A percentile compares a stretch with the other conserved stretches of the same genome.
phyloP scores from a whole-genome alignment of 192 early-diverging fungal species.

The Obelidium mucronatum region DNA sequence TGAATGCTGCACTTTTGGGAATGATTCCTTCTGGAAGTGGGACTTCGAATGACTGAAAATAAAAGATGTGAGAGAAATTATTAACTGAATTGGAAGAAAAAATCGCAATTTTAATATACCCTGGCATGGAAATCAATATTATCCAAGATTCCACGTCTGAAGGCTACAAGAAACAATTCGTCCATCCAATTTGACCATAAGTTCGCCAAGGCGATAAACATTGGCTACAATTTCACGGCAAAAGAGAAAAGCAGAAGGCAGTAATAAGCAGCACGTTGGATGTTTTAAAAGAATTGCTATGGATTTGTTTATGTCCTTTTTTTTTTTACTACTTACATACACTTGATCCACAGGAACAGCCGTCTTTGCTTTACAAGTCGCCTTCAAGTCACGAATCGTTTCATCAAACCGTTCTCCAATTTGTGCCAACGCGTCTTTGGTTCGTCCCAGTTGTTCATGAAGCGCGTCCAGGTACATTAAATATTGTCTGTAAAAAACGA shows the following conservation, averaged over 20 bases:
- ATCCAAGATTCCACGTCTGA: slow-evolving; percentile 59
- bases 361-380: slow-evolving; percentile 62
- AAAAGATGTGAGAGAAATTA: too few relatives aligned
- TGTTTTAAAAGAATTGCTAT: too few relatives aligned
- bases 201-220: slow-evolving; percentile 59
- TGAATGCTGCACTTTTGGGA: slow-evolving; percentile 35
- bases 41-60: slow-evolving; percentile 45
- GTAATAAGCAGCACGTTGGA: not conserved
- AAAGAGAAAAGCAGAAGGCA: not conserved
- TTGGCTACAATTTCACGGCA: slow-evolving; percentile 46
- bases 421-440: slow-evolving; percentile 36
- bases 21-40: slow-evolving; percentile 44
- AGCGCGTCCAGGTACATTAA: slow-evolving; percentile 68
- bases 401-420: slow-evolving; percentile 53
- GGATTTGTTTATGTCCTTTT: not conserved
- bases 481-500: slow-evolving; percentile 59
- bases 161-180: slow-evolving; percentile 61
- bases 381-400: slow-evolving; percentile 56
- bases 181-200: slow-evolving; percentile 62
- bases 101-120: slow-evolving; percentile 22
- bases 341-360: slow-evolving; percentile 71
- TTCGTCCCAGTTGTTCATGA: slow-evolving; percentile 54
- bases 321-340: slow-evolving; percentile 58
- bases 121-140: slow-evolving; percentile 48
- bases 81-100: not conserved